Conservation (phyloP, 345 rosid genomes). For the Iberis pinnata region DNA sequence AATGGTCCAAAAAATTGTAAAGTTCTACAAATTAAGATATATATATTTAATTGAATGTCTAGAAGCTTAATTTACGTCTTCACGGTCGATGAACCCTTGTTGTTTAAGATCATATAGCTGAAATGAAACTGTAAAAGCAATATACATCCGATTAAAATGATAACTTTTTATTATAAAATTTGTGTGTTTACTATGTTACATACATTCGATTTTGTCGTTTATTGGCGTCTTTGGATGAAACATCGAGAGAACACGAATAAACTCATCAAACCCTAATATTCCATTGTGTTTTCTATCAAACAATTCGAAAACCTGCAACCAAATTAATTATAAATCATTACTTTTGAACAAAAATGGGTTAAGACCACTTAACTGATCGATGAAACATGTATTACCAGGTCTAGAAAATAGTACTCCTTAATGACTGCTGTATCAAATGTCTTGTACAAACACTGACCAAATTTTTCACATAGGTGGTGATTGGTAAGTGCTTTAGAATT, state of each 20-base stretch:
- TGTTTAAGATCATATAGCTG: conserved; percentile 97
- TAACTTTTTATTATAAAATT: no score
- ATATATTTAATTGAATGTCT: no score
- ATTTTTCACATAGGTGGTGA: no score
- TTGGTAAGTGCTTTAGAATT: no score
- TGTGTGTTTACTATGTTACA: conserved; percentile 21
- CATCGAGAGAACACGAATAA: conserved; percentile 95
- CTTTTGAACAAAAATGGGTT: background rate
- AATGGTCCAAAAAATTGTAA: no score
- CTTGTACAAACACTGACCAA: conserved; percentile 90
- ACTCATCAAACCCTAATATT: conserved; percentile 93
- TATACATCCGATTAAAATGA: no score
- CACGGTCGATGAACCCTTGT: conserved; percentile 97
- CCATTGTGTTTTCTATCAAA: conserved; percentile 97
- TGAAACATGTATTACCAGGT: conserved; percentile 54
- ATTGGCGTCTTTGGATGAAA: conserved; percentile 95
- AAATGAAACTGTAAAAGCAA: conserved; percentile 70
- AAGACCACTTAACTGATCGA: background rate
- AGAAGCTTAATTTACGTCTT: no score
- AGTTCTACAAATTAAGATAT: no score
- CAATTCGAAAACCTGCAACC: conserved; percentile 83
- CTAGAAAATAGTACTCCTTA: conserved; percentile 97
- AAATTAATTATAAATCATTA: conserved; percentile 3
- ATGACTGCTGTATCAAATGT: no score
- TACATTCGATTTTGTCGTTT: conserved; percentile 91